Evolutionary conservation across 768 basidiomycete species (phyloP).

Genomic region (Suillus discolor): DNA sequence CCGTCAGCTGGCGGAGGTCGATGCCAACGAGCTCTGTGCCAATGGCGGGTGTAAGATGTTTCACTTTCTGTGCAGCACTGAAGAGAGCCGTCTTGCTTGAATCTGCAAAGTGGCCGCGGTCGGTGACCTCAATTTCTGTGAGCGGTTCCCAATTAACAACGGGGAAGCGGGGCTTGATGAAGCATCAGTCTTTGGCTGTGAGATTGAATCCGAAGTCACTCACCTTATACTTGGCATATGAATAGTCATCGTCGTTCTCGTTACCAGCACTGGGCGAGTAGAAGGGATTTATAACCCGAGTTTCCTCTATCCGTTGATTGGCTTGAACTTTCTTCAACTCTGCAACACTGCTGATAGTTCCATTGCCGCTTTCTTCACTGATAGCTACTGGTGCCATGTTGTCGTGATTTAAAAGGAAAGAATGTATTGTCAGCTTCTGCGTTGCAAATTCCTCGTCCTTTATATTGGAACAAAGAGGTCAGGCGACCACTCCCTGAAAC

Average conservation of each 20-base stretch:
- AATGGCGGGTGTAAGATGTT: conserved; percentile 68
- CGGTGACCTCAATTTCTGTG: conserved; percentile 55
- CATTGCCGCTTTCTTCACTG: conserved; percentile 31
- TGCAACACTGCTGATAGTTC: conserved; percentile 21
- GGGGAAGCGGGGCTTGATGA: conserved; percentile 62
- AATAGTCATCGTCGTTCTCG: conserved; percentile 52
- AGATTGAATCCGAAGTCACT: conserved; percentile 9
- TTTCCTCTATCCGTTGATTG: conserved; percentile 10
- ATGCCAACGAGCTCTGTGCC: conserved; percentile 77
- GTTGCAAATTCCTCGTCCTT: conserved; percentile 11
- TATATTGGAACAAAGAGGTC: conserved; percentile 16
- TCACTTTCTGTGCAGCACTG: conserved; percentile 65
- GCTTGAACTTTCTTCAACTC: conserved; percentile 27
- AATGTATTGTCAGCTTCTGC: neutral
- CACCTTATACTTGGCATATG: conserved; percentile 63
- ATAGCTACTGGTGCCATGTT: conserved; percentile 56
- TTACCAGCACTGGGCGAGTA: conserved; percentile 63
- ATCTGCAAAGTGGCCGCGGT: conserved; percentile 71
- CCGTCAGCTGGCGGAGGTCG: conserved; percentile 69
- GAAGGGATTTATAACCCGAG: conserved; percentile 58
- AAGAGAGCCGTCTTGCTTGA: conserved; percentile 67
- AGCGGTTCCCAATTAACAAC: conserved; percentile 67
- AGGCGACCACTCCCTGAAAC: neutral
- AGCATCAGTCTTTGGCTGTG: conserved; percentile 4
- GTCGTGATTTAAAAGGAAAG: neutral